Base-by-base conservation (phyloP, 1,284 basidiomycete species). In the Ganoderma sinense region DNA sequence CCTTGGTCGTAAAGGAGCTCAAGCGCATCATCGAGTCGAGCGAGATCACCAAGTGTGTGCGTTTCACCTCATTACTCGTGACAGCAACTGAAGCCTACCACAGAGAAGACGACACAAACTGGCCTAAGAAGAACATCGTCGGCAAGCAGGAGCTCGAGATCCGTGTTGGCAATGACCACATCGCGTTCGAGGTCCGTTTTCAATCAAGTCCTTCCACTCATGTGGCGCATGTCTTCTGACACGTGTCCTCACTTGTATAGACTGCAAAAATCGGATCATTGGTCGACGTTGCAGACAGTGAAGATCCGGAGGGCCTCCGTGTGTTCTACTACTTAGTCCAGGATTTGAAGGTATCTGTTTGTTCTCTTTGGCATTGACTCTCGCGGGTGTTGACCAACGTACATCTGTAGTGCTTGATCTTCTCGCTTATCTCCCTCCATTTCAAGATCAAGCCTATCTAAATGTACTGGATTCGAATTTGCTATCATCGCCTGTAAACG, bases 381-480 rank as follows among this genome's bases (percentile, higher is more conserved):
- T 16, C 8, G 0, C 23, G 6, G 3, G 4, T 41, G 11, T 26
- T 5, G 64, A 29, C 39, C 41, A 59, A 71, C n/a, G 68, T 62
- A 45, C 31, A 31, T 56, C 20, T 68, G 0, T 78, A 98, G 97
- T 98, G 97, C 82, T 89, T 98, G 73, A 97, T 99, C 75, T 98
- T 99, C 83, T 98, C 97, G 23, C 88, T 99, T 73, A 99, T 99
- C 80, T 96, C 95, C 16, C 88, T 99, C 56, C 97, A 99, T 86
- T 99, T 99, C 92, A 99, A 99, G 86, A 99, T 99, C 88, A 99
- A 99, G 88, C 97, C 97, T 23, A 98, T 96, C 78, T 95, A 89
- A 83, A 48, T 18, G 11, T 29, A 5, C 53, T 29, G 11, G 29
- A 13, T 11, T 31, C 4, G 8, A 1, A 20, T 31, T 26, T 56